Base-by-base conservation (phyloP, 192 early-diverging fungal genomes). In the Entrophospora sp. region DNA sequence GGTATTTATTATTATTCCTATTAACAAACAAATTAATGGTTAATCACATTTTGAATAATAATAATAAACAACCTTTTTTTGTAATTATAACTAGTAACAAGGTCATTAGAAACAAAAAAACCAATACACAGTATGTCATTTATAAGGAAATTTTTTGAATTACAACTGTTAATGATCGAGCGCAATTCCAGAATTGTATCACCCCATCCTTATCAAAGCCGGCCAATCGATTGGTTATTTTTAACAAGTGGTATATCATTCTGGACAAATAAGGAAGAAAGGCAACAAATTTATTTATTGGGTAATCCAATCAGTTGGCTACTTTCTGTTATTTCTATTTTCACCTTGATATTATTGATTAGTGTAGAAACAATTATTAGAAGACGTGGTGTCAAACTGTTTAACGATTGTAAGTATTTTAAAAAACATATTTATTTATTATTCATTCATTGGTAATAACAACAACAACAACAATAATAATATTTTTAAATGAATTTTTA, bases 271-370 rank as follows among this genome's bases (percentile, higher is more conserved):
- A 80, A 90, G 61, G 82, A 82, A 43, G 84, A 84, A 9, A 67
- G 72, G 20, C 73, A 88, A 20, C 89, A 92, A 77, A 95, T 94
- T 66, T 96, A 96, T 71, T 78, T 96, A 57, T 73, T 95, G 10
- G 93, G 94, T 18, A 96, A 98, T 76, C 86, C 92, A 13, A 37
- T 92, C 16, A 79, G 87, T 32, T 96, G 92, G 92, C 93, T 89
- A 87, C 52, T 87, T 40, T 76, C 83, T 42, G 77, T 86, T 24
- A 78, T 69, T 0, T 58, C 82, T 37, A 70, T 93, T 57, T 74
- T 75, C 10, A 64, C 76, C 30, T 92, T 85, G 69, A 75, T 56
- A 6, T 77, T 77, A n/a, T 69, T 89, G 40, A 76, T 86, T 73
- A 61, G 87, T n/a, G 74, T 83, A 8, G 87, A 96, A 69, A 69